A percentile compares a stretch with the other conserved stretches of the same genome.
Conservation (phyloP, 345 rosid species). For the Gossypium bickii region DNA sequence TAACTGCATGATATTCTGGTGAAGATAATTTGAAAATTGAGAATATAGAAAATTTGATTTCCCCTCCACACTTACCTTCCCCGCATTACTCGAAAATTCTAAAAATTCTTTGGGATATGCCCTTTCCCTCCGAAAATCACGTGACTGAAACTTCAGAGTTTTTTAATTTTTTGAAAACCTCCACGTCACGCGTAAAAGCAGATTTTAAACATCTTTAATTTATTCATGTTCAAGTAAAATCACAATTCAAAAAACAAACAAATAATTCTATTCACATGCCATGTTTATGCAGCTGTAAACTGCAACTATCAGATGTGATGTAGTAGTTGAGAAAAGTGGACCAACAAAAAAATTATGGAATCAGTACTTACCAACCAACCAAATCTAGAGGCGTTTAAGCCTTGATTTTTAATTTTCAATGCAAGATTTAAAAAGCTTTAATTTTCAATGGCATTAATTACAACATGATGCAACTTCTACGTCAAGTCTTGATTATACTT, state of each 20-base stretch:
- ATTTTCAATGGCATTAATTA: neutral
- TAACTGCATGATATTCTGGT: neutral
- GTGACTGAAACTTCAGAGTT: neutral
- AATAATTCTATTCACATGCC: neutral
- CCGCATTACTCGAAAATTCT: neutral
- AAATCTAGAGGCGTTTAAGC: neutral
- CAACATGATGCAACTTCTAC: neutral
- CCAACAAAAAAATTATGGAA: neutral
- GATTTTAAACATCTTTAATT: too few species aligned
- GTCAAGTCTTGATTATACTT: neutral
- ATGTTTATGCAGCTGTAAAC: neutral
- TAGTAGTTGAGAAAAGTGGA: neutral
- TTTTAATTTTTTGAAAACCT: neutral
- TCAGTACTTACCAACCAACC: neutral
- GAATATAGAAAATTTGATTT: neutral
- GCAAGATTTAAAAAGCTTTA: neutral
- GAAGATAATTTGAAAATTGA: neutral
- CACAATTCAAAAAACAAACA: too few species aligned
- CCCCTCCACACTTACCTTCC: neutral
- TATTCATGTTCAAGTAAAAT: too few species aligned
- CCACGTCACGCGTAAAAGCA: neutral
- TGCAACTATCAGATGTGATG: neutral
- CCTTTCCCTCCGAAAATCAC: slow-evolving; percentile 11
- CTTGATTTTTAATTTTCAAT: neutral
- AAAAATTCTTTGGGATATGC: neutral